phyloP scores from a whole-genome alignment of 2,329 filamentous ascomycete genomes.

The Cercospora berteroae region DNA sequence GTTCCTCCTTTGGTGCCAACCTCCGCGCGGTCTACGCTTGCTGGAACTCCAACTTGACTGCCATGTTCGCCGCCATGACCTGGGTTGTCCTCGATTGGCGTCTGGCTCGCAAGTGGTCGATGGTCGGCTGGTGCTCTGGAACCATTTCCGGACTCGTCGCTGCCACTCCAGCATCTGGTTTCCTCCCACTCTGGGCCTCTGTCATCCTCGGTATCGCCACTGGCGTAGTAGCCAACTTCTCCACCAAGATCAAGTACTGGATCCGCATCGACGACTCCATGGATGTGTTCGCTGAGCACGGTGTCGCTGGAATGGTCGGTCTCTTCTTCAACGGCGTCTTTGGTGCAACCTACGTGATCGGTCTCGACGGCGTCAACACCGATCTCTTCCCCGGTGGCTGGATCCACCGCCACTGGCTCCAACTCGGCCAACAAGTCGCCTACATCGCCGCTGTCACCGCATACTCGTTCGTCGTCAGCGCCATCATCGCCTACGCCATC shows the following conservation, averaged over 20 bases:
- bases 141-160: conserved; percentile 83
- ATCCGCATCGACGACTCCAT: conserved; percentile 82
- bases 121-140: conserved; percentile 90
- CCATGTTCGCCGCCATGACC: conserved; percentile 85
- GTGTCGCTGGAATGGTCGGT: conserved; percentile 76
- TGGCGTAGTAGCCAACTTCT: conserved; percentile 74
- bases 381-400: conserved; percentile 58
- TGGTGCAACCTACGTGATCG: conserved; percentile 67
- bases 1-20: conserved; percentile 75
- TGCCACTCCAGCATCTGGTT: conserved; percentile 80
- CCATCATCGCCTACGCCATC: conserved; percentile 70
- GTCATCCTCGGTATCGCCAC: conserved; percentile 61
- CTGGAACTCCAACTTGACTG: conserved; percentile 96
- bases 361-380: conserved; percentile 73
- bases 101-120: conserved; percentile 89
- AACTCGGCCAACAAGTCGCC: conserved; percentile 77
- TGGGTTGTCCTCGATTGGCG: conserved; percentile 97
- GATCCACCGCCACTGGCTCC: conserved; percentile 70
- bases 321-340: conserved; percentile 76
- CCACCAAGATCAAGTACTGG: conserved; percentile 78
- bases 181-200: conserved; percentile 66
- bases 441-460: conserved; percentile 66
- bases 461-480: conserved; percentile 73
- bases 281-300: conserved; percentile 90
- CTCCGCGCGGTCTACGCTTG: conserved; percentile 94